A percentile compares a stretch with the other conserved stretches of the same genome.
These are phyloP conservation scores for Xylaria sp. DNA, from an alignment of 2,329 filamentous ascomycete genomes.

Conservation along the genomic window DNA sequence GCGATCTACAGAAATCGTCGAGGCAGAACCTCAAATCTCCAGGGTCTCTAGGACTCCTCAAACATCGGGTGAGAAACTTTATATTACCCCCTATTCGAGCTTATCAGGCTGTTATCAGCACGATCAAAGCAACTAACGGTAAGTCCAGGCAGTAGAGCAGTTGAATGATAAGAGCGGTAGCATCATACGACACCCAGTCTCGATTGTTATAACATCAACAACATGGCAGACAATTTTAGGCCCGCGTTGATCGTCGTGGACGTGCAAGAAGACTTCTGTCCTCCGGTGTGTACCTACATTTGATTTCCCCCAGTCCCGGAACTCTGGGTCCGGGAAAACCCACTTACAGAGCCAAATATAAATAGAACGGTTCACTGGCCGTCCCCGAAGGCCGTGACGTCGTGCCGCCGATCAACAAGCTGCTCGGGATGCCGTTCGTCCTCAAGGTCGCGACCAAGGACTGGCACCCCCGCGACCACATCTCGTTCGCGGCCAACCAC, in stretches of 20 bases:
- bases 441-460: slow-evolving; percentile 89
- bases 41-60: background rate
- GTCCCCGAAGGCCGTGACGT: slow-evolving; percentile 80
- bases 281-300: slow-evolving; percentile 70
- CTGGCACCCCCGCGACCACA: slow-evolving; percentile 84
- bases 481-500: slow-evolving; percentile 91
- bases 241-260: slow-evolving; percentile 79
- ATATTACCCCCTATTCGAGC: background rate
- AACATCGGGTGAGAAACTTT: background rate
- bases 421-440: slow-evolving; percentile 77
- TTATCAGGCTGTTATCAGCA: slow-evolving; percentile 21
- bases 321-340: slow-evolving; percentile 5
- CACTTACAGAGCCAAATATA: slow-evolving; percentile 53
- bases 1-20: background rate
- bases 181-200: background rate
- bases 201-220: slow-evolving; percentile 5
- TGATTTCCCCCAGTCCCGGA: slow-evolving; percentile 2
- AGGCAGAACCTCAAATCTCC: background rate
- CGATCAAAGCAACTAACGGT: background rate
- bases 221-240: slow-evolving; percentile 52
- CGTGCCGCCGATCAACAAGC: slow-evolving; percentile 75
- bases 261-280: slow-evolving; percentile 94
- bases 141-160: background rate
- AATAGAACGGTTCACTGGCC: slow-evolving; percentile 83
- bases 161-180: background rate